These are phyloP conservation scores for Neurospora sp. DNA, from an alignment of 495 filamentous ascomycete species.

Conservation along the genomic window DNA sequence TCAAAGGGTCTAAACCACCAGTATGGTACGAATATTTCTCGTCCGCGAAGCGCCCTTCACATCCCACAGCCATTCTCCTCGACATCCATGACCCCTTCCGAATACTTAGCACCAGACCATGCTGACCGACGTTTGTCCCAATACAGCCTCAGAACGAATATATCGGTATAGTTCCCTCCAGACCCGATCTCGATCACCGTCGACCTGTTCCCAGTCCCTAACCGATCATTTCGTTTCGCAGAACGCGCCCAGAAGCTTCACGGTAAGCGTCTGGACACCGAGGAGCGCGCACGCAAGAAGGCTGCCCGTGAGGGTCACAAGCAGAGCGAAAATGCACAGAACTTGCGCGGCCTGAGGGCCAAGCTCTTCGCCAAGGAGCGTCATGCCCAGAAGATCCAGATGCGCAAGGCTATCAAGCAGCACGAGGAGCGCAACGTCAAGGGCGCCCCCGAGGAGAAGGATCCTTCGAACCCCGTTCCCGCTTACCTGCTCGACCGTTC, in stretches of 20 bases:
- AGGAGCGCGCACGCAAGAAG: conserved; percentile 83
- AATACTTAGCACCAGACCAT: background rate
- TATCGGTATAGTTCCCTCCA: conserved; percentile 44
- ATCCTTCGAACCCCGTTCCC: conserved; percentile 63
- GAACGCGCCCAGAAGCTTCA: conserved; percentile 24
- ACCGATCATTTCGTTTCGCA: conserved; percentile 4
- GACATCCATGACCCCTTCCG: background rate
- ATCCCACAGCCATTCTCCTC: conserved; percentile 9
- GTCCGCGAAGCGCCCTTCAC: background rate
- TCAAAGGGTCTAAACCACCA: conserved; percentile 18
- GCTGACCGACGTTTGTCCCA: background rate
- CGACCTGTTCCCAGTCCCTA: background rate
- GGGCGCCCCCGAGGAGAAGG: conserved; percentile 64
- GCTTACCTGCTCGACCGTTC: conserved; percentile 84
- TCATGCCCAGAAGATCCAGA: conserved; percentile 96
- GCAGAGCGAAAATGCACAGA: conserved; percentile 78
- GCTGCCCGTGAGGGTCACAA: conserved; percentile 80
- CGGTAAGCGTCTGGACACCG: conserved; percentile 67
- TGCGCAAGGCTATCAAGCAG: conserved; percentile 90
- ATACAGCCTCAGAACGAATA: conserved; percentile 86
- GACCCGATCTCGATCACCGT: background rate
- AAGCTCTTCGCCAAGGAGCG: conserved; percentile 94
- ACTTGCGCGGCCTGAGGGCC: conserved; percentile 78
- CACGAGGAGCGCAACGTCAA: conserved; percentile 95
- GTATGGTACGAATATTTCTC: conserved; percentile 19